Conservation (phyloP, 176 grass and related monocot species). For the Cocos nucifera region DNA sequence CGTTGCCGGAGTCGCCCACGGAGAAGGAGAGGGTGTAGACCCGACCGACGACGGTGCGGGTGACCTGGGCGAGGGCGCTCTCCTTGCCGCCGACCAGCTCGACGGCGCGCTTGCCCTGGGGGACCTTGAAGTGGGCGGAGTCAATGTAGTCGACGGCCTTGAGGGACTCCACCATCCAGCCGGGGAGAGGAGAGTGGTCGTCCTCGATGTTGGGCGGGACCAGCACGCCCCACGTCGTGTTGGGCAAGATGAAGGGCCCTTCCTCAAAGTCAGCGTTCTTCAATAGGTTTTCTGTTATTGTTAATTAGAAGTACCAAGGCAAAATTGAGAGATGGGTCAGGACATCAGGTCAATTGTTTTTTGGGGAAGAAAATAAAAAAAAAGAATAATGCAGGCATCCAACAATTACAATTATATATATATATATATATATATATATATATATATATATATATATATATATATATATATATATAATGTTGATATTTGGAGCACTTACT, state of each 20-base stretch:
- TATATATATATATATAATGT: too few species aligned
- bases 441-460: too few species aligned
- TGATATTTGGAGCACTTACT: not conserved
- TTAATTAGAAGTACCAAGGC: too few species aligned
- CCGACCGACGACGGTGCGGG: conserved; percentile 44
- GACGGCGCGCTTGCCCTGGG: conserved; percentile 60
- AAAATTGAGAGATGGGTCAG: too few species aligned
- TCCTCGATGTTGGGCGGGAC: conserved; percentile 90
- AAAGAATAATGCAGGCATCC: too few species aligned
- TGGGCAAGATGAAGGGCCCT: conserved; percentile 61
- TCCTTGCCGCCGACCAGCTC: conserved; percentile 79
- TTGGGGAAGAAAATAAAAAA: too few species aligned
- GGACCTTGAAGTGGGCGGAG: conserved; percentile 69
- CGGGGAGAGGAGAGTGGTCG: conserved; percentile 80
- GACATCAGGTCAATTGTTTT: too few species aligned
- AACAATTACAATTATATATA: too few species aligned
- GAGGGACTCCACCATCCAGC: conserved; percentile 74
- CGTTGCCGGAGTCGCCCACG: conserved; percentile 57
- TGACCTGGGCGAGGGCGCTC: conserved; percentile 75
- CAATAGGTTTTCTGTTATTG: conserved; percentile 43
- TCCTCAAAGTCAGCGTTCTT: conserved; percentile 97
- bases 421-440: too few species aligned
- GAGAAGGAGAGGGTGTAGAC: conserved; percentile 60
- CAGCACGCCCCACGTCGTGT: conserved; percentile 65
- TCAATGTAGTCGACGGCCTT: conserved; percentile 96